Conservation (phyloP, 495 filamentous ascomycete species). For the Talaromyces wortmannii region DNA sequence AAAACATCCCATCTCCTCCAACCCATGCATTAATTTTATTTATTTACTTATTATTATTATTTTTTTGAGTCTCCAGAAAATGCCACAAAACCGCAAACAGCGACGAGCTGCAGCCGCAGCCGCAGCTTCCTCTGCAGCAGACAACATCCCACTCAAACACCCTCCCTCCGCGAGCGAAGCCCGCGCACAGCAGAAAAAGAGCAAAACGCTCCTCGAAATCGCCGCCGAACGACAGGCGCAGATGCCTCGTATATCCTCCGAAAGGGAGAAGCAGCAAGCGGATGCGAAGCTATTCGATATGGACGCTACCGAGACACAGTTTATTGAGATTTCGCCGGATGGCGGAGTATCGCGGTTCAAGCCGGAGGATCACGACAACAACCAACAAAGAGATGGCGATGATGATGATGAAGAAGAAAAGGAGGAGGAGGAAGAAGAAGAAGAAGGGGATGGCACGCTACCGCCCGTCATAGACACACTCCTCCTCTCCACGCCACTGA, state of each 20-base stretch:
- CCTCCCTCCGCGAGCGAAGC: slow-evolving; percentile 25
- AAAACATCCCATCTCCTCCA: too few relatives aligned
- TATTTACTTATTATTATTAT: too few relatives aligned
- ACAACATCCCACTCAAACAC: slow-evolving; percentile 29
- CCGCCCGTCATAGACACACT: slow-evolving; percentile 40
- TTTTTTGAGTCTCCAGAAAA: background rate
- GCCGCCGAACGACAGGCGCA: slow-evolving; percentile 40
- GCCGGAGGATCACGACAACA: background rate
- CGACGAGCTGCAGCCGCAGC: slow-evolving; percentile 33
- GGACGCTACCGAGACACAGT: slow-evolving; percentile 19
- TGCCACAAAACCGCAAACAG: slow-evolving; percentile 36
- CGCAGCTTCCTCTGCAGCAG: slow-evolving; percentile 8
- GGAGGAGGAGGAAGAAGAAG: slow-evolving; percentile 7
- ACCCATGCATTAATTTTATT: too few relatives aligned
- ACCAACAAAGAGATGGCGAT: background rate
- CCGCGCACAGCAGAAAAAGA: slow-evolving; percentile 4
- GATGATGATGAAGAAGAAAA: too few relatives aligned
- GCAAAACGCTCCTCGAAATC: slow-evolving; percentile 38
- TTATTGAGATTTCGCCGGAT: slow-evolving; percentile 19
- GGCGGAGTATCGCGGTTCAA: background rate
- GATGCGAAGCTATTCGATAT: background rate
- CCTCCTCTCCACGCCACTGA: slow-evolving; percentile 56
- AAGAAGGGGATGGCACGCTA: slow-evolving; percentile 15
- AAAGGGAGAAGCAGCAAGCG: background rate
- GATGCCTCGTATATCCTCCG: slow-evolving; percentile 8